Base-by-base conservation (phyloP, 1,284 basidiomycete genomes). In the Ustilago sp. region DNA sequence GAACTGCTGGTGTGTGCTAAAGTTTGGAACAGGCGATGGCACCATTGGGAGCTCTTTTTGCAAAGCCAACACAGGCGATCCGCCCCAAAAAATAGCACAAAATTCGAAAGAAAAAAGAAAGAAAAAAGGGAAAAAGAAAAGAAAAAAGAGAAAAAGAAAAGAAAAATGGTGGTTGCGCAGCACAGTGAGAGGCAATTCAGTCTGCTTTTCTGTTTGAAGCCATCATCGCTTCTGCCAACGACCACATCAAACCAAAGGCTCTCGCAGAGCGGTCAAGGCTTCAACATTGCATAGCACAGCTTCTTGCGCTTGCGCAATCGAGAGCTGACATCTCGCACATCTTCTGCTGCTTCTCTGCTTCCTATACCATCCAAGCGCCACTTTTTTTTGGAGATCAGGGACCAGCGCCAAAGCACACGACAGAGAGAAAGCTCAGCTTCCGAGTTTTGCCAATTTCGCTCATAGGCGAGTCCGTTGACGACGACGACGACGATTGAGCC, bases 21-120 rank as follows among this genome's bases (percentile, higher is more conserved):
- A 17, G 15, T 13, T 23, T 39, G 47, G 34, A 50, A 50, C 39
- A n/a, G 54, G 32, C 65, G 65, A 68, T 68, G 54, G 59, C 53
- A 55, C 59, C 65, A 68, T 68, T 50, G 32, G 41, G 11, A 11
- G 32, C 8, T 32, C 17, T 35, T 61, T 48, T 68, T 62, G 65
- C 59, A 19, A 68, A 68, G 59, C 48, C 63, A 3, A 28, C 23
- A 53, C 53, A 56, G 54, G 13, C 43, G 31, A 53, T 45, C n/a
- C 15, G 55, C 55, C 45, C 15, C 3, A 7, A 32, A 34, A 17
- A 15, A 51, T 28, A 15, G 17, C 19, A 39, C n/a, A 39, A 55
- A 41, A 55, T 55, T 38, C 53, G 53, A 41, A 39, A 43, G 43
- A 58, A 45, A 9, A 58, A 47, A 58, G 19, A 41, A 41, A 55